A percentile compares a stretch with the other conserved stretches of the same genome.
Conservation (phyloP, 2,329 filamentous ascomycete genomes). For the Colletotrichum zoysiae region DNA sequence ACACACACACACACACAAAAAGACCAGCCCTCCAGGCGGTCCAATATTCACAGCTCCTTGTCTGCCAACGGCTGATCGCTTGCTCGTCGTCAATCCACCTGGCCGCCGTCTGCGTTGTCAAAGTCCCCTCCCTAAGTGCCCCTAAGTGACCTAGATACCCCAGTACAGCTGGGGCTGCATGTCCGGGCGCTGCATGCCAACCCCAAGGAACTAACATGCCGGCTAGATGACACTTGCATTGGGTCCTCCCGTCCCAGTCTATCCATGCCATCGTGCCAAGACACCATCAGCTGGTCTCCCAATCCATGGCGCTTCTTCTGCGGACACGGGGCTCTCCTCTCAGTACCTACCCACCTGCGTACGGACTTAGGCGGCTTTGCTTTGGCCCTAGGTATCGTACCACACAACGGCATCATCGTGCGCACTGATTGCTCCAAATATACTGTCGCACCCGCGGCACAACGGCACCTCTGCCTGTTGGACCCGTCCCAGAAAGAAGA, state of each 20-base stretch:
- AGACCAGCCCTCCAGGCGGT: background rate
- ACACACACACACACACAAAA: no score
- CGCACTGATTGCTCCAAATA: conserved; percentile 6
- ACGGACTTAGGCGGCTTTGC: conserved; percentile 8
- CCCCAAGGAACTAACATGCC: conserved; percentile 2
- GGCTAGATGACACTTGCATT: conserved; percentile 23
- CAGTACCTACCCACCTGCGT: conserved; percentile 1
- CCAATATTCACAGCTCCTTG: background rate
- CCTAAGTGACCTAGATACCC: background rate
- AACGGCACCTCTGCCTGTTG: conserved; percentile 27
- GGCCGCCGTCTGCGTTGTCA: background rate
- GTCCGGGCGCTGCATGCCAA: conserved; percentile 17
- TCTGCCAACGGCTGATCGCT: background rate
- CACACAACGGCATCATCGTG: conserved; percentile 10
- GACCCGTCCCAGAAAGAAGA: background rate
- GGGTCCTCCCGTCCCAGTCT: conserved; percentile 21
- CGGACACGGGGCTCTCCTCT: conserved; percentile 1
- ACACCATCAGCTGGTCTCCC: conserved; percentile 38
- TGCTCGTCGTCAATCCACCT: background rate
- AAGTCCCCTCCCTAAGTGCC: background rate
- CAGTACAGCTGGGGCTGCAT: conserved; percentile 8
- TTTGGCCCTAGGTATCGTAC: conserved; percentile 28
- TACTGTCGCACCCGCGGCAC: conserved; percentile 30
- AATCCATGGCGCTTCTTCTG: conserved; percentile 24
- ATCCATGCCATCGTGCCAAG: conserved; percentile 32